Base-by-base conservation (phyloP, 768 basidiomycete genomes). In the Mycena filopes region DNA sequence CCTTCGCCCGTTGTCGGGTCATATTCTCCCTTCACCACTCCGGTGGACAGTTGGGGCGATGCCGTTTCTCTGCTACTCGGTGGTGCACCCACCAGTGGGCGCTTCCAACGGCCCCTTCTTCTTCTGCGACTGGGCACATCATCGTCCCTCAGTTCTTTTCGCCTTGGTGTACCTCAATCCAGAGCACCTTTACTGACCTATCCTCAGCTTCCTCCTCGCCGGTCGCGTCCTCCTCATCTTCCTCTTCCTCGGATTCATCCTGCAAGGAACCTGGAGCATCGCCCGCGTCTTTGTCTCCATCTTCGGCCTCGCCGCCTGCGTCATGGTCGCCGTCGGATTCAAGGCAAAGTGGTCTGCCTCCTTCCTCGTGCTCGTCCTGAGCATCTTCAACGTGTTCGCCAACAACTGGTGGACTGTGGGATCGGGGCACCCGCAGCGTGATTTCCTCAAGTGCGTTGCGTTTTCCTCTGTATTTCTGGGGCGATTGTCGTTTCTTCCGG, bases 401-500 rank as follows among this genome's bases (percentile, higher is more conserved):
- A 99, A 99, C 85, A 98, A 98, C 80, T 99, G 94, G 93, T 99
- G 97, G 97, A 90, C 87, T 70, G 90, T 99, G 25, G 91, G 95
- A 77, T 87, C 90, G 47, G 88, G 90, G 46, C 98, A 99, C 78
- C 97, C 97, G 68, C 94, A 96, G 73, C 87, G 96, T 26, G 98
- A 99, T 76, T 99, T 99, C 89, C 87, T 99, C 74, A 98, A 98
- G 93, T 96, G 74, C 70, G 91, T 82, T 23, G n/a, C n/a, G n/a
- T 10, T 21, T 48, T 33, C 36, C 18, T 21, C n/a, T n/a, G n/a
- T n/a, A n/a, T n/a, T n/a, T n/a, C n/a, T n/a, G n/a, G n/a, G n/a
- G n/a, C n/a, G n/a, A n/a, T n/a, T n/a, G n/a, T n/a, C n/a, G n/a
- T n/a, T n/a, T n/a, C n/a, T n/a, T n/a, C n/a, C n/a, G n/a, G n/a